These are phyloP conservation scores for Atractiella rhizophila DNA, from an alignment of 768 basidiomycete species.

Conservation along the genomic window DNA sequence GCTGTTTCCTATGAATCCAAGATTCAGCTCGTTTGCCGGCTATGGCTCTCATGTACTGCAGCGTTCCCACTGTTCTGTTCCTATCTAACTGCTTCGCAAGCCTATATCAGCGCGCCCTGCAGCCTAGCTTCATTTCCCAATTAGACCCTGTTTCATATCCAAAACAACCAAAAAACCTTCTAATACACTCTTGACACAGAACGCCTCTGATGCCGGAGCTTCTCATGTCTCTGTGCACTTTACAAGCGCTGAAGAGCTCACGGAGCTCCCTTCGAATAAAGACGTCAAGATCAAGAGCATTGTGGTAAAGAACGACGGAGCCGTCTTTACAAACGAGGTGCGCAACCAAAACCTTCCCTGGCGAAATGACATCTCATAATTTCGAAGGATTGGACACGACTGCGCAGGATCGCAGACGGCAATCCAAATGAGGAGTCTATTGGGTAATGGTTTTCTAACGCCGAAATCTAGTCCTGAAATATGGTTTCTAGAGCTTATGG, in stretches of 20 bases:
- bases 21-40: too few relatives aligned
- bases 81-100: background rate
- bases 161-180: too few relatives aligned
- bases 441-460: slow-evolving; percentile 65
- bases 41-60: background rate
- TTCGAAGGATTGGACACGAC: background rate
- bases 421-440: slow-evolving; percentile 89
- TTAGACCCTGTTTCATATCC: slow-evolving; percentile 18
- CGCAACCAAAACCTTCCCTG: slow-evolving; percentile 80
- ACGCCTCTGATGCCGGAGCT: background rate
- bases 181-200: too few relatives aligned
- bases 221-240: slow-evolving; percentile 1
- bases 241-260: background rate
- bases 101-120: slow-evolving; percentile 20
- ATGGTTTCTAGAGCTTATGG: slow-evolving; percentile 44
- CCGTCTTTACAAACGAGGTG: slow-evolving; percentile 54
- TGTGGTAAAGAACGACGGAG: slow-evolving; percentile 61
- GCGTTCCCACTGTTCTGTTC: background rate
- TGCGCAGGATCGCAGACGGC: slow-evolving; percentile 39
- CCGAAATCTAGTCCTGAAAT: background rate
- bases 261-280: background rate
- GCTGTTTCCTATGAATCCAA: too few relatives aligned
- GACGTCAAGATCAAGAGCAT: slow-evolving; percentile 38
- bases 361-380: slow-evolving; percentile 31
- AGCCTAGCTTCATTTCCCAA: slow-evolving; percentile 60